Evolutionary conservation across 2,329 filamentous ascomycete genomes (phyloP).

Genomic region (Botrytis paeoniae): DNA sequence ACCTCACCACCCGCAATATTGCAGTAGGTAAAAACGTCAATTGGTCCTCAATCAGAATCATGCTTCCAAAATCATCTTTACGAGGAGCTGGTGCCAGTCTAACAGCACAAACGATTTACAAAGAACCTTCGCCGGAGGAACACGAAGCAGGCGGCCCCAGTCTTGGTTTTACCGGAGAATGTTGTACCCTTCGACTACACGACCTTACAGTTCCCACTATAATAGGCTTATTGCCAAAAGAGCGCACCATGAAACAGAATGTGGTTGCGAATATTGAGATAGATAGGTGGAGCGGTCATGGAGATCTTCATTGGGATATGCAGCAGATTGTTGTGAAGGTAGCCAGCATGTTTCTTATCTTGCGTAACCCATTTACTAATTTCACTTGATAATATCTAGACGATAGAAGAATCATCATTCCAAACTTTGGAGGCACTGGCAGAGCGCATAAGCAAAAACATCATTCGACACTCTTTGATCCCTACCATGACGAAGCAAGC

Average conservation of each 20-base stretch:
- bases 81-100: constrained; percentile 57
- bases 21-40: background rate
- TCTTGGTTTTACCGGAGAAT: background rate
- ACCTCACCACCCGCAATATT: background rate
- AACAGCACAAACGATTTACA: constrained; percentile 43
- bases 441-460: constrained; percentile 45
- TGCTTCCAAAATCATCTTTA: constrained; percentile 66
- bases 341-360: constrained; percentile 32
- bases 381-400: constrained; percentile 39
- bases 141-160: background rate
- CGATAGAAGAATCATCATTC: constrained; percentile 54
- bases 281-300: constrained; percentile 44
- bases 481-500: constrained; percentile 27
- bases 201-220: constrained; percentile 63
- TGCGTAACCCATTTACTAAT: background rate
- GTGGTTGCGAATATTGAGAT: constrained; percentile 62
- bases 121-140: background rate
- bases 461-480: constrained; percentile 46
- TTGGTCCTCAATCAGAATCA: constrained; percentile 45
- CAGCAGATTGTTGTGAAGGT: constrained; percentile 63
- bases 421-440: constrained; percentile 63
- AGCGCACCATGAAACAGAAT: constrained; percentile 64
- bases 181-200: constrained; percentile 44
- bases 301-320: constrained; percentile 53
- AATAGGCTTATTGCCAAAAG: constrained; percentile 70